Percentiles rank a stretch among this genome's conserved stretches.
These are phyloP conservation scores for Gymnopilus junonius DNA, from an alignment of 768 basidiomycete genomes.

Conservation along the genomic window DNA sequence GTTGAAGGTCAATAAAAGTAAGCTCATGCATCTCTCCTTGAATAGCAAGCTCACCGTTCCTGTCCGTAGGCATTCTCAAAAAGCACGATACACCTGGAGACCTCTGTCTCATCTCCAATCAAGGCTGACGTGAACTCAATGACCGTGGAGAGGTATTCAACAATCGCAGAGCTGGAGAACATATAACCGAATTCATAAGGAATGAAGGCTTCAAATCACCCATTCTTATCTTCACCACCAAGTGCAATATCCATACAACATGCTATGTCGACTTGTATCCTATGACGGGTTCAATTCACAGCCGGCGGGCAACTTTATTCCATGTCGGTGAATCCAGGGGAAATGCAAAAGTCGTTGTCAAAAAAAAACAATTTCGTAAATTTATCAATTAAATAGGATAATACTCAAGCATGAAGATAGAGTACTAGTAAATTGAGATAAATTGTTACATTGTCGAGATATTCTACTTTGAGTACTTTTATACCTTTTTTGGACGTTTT, in stretches of 20 bases:
- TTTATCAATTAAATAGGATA: no score
- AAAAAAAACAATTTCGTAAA: no score
- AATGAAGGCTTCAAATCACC: slow-evolving; percentile 11
- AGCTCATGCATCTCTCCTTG: neutral
- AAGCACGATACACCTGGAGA: slow-evolving; percentile 11
- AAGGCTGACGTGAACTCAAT: slow-evolving; percentile 8
- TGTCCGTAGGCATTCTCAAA: slow-evolving; percentile 5
- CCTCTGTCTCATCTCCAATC: slow-evolving; percentile 16
- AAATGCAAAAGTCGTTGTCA: no score
- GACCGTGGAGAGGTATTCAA: neutral
- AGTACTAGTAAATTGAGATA: no score
- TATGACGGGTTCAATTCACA: slow-evolving; percentile 12
- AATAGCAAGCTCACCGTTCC: neutral
- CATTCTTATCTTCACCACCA: slow-evolving; percentile 11
- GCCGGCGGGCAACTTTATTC: no score
- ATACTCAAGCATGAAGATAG: no score
- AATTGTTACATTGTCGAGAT: no score
- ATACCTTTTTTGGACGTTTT: no score
- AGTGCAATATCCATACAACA: slow-evolving; percentile 1
- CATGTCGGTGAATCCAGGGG: no score
- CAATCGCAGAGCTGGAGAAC: slow-evolving; percentile 10
- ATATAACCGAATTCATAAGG: slow-evolving; percentile 16
- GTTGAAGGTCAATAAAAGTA: slow-evolving; percentile 30
- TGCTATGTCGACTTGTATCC: slow-evolving; percentile 9
- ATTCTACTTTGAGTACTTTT: no score